phyloP scores from a whole-genome alignment of 108 stramenopile species.

The Nitzschia palea region DNA sequence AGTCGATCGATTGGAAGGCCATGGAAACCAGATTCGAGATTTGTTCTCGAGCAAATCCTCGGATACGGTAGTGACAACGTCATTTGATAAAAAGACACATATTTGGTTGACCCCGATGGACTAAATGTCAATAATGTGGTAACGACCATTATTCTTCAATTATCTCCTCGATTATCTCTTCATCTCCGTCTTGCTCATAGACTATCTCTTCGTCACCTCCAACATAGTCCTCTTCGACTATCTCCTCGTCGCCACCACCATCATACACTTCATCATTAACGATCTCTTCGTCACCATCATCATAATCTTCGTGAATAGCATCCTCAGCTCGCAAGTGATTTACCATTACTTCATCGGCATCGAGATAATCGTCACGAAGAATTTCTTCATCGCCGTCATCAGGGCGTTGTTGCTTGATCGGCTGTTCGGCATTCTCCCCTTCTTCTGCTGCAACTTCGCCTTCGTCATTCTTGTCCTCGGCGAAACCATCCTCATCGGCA shows the following conservation, averaged over 20 bases:
- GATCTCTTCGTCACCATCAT: too few species aligned
- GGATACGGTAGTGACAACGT: conserved; percentile 73
- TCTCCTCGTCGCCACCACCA: not conserved
- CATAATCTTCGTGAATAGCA: too few species aligned
- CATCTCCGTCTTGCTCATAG: not conserved
- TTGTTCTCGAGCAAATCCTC: conserved; percentile 57
- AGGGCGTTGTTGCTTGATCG: too few species aligned
- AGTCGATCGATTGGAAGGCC: conserved; percentile 67
- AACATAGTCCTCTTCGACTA: conserved; percentile 8
- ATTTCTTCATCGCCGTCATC: too few species aligned
- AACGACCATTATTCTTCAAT: not conserved
- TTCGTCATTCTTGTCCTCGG: not conserved
- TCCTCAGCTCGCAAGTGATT: too few species aligned
- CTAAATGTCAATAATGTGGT: not conserved
- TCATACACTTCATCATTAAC: too few species aligned
- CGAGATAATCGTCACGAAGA: too few species aligned
- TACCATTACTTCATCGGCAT: too few species aligned
- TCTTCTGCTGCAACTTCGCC: too few species aligned
- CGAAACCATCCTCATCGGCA: not conserved
- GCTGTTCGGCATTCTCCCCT: not conserved
- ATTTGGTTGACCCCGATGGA: conserved; percentile 46
- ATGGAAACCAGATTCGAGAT: conserved; percentile 61
- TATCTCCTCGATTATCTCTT: not conserved
- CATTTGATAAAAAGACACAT: conserved; percentile 74
- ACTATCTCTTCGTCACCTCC: too few species aligned